A percentile compares a stretch with the other conserved stretches of the same genome.
These are phyloP conservation scores for Madurella mycetomatis DNA, from an alignment of 2,329 filamentous ascomycete genomes.

Conservation along the genomic window DNA sequence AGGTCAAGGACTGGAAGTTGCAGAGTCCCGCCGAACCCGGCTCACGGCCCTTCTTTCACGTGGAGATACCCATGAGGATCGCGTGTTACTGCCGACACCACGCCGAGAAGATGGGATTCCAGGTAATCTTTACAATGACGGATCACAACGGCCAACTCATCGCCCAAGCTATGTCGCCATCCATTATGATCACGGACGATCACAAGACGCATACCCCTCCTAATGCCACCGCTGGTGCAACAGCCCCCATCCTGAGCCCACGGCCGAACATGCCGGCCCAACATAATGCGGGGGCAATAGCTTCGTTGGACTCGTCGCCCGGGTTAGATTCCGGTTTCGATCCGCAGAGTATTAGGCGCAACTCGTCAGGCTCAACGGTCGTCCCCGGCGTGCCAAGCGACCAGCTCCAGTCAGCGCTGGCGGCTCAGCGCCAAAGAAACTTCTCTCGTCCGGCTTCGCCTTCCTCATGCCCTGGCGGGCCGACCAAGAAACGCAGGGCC, in stretches of 20 bases:
- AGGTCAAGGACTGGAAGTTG: slow-evolving; percentile 74
- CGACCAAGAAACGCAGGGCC: slow-evolving; percentile 77
- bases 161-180: slow-evolving; percentile 77
- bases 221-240: slow-evolving; percentile 25
- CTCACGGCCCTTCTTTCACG: slow-evolving; percentile 49
- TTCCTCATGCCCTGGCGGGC: slow-evolving; percentile 56
- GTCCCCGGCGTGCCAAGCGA: slow-evolving; percentile 5
- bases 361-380: slow-evolving; percentile 1
- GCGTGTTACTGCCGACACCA: slow-evolving; percentile 97
- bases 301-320: slow-evolving; percentile 12
- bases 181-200: slow-evolving; percentile 96
- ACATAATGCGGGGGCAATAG: background rate
- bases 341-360: slow-evolving; percentile 8
- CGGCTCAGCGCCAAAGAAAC: slow-evolving; percentile 9
- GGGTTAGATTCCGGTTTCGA: slow-evolving; percentile 13
- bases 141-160: slow-evolving; percentile 72
- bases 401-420: slow-evolving; percentile 4
- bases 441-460: slow-evolving; percentile 70
- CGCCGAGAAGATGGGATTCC: slow-evolving; percentile 85
- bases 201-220: slow-evolving; percentile 75
- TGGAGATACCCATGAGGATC: slow-evolving; percentile 89
- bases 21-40: slow-evolving; percentile 31
- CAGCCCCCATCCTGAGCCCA: slow-evolving; percentile 9
- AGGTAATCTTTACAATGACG: slow-evolving; percentile 91
- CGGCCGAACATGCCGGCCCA: slow-evolving; percentile 6